Evolutionary conservation across 805 yeast species (phyloP), one percentile per base, ranked within the genome.

Genomic region (Wickerhamiella parazyma): DNA sequence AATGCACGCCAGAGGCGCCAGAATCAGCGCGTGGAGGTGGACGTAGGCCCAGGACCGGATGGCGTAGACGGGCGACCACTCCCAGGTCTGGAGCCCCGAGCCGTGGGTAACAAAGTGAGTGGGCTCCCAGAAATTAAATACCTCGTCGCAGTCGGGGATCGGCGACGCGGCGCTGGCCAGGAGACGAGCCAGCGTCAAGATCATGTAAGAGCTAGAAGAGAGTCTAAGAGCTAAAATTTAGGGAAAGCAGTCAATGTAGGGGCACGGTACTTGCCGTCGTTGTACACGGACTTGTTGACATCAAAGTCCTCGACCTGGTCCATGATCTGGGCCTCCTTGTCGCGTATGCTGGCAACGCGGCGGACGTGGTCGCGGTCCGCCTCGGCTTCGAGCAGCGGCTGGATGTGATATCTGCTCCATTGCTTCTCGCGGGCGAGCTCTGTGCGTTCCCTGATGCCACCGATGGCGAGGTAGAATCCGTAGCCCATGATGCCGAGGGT

Each of bases 81-180:
- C 96, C 96, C 96, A 87, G 0, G 96, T 87, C 60, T 86, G 86
- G 53, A 86, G 81, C 1, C 96, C 97, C 59, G 85, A 84, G 2
- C 80, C 80, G 50, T 94, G 71, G 1, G 79, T 61, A 28, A 87
- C 51, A 41, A 80, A 68, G 57, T 89, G 87, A 46, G 89, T 65
- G 0, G 97, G 95, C 51, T 89, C 97, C 89, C 95, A 86, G 62
- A 83, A 89, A 57, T 89, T 89, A 70, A 74, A 89, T 0, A 73
- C 78, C 60, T 89, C 97, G 60, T 89, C 96, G 58, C 96, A 87
- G 54, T 87, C 97, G 1, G 91, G 75, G 21, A 89, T 79, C 29
- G 85, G 76, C 58, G 83, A 75, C 53, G 64, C 64, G 47, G 73
- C 53, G 3, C 77, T 71, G 46, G 70, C 65, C 22, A 60, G 14